Conservation (phyloP, 768 basidiomycete species). For the Tremella fuciformis region DNA sequence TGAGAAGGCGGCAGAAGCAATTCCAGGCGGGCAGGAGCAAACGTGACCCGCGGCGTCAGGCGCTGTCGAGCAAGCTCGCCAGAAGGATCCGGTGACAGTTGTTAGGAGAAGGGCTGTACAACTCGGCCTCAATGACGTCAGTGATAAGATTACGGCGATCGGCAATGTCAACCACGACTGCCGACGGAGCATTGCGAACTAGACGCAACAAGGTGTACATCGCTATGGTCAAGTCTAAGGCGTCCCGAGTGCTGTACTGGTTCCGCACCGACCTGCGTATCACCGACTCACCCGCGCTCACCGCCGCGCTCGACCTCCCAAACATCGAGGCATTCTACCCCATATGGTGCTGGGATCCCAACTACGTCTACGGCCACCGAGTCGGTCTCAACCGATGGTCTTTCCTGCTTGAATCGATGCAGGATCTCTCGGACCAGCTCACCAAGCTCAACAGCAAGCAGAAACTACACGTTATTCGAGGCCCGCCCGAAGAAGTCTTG, state of each 20-base stretch:
- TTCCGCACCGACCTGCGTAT: constrained; percentile 53
- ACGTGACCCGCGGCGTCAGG: too few species aligned
- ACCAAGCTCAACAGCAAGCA: constrained; percentile 45
- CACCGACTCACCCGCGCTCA: constrained; percentile 49
- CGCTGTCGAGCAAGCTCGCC: too few species aligned
- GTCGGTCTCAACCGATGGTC: constrained; percentile 51
- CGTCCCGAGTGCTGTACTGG: constrained; percentile 49
- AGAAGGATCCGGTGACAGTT: too few species aligned
- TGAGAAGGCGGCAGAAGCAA: too few species aligned
- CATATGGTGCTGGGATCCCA: constrained; percentile 50
- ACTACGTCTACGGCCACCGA: constrained; percentile 46
- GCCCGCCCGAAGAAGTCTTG: constrained; percentile 47
- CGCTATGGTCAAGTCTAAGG: background rate
- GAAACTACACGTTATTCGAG: constrained; percentile 49
- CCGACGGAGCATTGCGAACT: too few species aligned
- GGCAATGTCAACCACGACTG: too few species aligned
- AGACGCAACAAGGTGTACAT: too few species aligned
- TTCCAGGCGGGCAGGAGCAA: too few species aligned
- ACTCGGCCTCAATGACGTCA: too few species aligned
- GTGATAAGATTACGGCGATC: too few species aligned
- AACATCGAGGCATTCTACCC: constrained; percentile 38
- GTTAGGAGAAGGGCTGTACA: too few species aligned
- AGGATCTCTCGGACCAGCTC: constrained; percentile 39
- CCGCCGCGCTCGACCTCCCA: constrained; percentile 28
- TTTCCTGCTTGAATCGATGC: constrained; percentile 48